Conservation (phyloP, 306 rosid species). For the Luffa acutangula region DNA sequence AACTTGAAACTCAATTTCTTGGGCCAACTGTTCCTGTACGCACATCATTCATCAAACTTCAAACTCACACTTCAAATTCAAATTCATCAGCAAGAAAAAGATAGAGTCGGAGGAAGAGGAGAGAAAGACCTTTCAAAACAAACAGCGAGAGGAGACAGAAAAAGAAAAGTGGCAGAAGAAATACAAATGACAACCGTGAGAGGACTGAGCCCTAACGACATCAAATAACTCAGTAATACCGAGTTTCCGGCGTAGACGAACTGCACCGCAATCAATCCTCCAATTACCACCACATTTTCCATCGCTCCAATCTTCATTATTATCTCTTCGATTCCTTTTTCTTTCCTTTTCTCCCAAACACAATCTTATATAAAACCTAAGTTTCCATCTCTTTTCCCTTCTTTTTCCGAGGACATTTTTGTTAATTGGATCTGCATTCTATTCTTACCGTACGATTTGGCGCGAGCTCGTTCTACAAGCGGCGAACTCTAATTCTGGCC, state of each 20-base stretch:
- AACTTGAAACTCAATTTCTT: slow-evolving; percentile 30
- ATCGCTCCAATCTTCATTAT: slow-evolving; percentile 4
- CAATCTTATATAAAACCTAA: not conserved
- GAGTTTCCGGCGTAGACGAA: slow-evolving; percentile 61
- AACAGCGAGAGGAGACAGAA: slow-evolving; percentile 58
- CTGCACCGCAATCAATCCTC: slow-evolving; percentile 57
- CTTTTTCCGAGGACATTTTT: not conserved
- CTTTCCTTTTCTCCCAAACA: not conserved
- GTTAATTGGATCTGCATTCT: not conserved
- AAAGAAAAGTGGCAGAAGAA: slow-evolving; percentile 45
- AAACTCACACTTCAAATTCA: not conserved
- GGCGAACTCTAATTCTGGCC: not conserved
- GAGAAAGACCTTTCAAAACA: slow-evolving; percentile 56
- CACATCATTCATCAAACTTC: not conserved
- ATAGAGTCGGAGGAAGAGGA: not conserved
- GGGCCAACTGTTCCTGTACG: slow-evolving; percentile 66
- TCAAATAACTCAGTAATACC: slow-evolving; percentile 36
- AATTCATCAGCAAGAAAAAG: not conserved
- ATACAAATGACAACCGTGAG: slow-evolving; percentile 54
- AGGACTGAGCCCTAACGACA: slow-evolving; percentile 56
- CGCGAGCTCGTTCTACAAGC: not conserved
- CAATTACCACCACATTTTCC: slow-evolving; percentile 38
- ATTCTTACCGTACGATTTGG: not conserved
- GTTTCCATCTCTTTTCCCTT: not conserved
- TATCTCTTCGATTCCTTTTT: not conserved